Evolutionary conservation across 768 basidiomycete genomes (phyloP), one percentile per base, ranked within the genome.

Genomic region (Tephrocybe sp.): DNA sequence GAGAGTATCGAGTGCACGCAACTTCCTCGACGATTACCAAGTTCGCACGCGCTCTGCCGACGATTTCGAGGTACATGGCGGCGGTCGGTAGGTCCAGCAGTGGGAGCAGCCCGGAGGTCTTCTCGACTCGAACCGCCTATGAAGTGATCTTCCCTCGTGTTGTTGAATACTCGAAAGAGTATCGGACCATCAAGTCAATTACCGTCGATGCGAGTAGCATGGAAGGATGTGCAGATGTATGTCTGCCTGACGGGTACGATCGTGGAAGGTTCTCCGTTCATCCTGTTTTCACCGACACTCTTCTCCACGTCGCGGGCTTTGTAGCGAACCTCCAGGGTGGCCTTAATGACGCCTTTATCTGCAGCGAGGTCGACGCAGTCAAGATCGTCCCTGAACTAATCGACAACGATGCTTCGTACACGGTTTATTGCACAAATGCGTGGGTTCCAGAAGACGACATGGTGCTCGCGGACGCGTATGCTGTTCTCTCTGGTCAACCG

Each of bases 261-360:
- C 55, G 58, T 15, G 63, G 69, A 23, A 56, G 63, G 11, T 79
- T 75, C 53, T 68, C 73, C 9, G 66, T 71, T 3, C 76, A 84
- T 53, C 80, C 82, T 4, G 62, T 86, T 21, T 86, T 88, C 65
- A 68, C 79, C 51, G 88, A 90, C 55, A 80, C 84, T 0, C 68
- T 90, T 25, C 68, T 88, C 25, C 88, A 90, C 51, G 74, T 80
- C 32, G 80, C 86, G 0, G 88, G 88, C 3, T 87, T 90, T 65
- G 68, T 88, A 28, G 76, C 81, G 21, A 90, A 90, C 63, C 62
- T 81, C 59, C 76, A 73, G 34, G 79, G 76, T 7, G 64, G 68
- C 9, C 48, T 70, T 21, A 68, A 78, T 23, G 78, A 86, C 47
- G 83, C 76, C 1, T 85, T 79, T 62, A 84, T 90, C 48, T 90